These are phyloP conservation scores for Potentilla sterilis DNA, from an alignment of 306 rosid genomes.

Conservation along the genomic window DNA sequence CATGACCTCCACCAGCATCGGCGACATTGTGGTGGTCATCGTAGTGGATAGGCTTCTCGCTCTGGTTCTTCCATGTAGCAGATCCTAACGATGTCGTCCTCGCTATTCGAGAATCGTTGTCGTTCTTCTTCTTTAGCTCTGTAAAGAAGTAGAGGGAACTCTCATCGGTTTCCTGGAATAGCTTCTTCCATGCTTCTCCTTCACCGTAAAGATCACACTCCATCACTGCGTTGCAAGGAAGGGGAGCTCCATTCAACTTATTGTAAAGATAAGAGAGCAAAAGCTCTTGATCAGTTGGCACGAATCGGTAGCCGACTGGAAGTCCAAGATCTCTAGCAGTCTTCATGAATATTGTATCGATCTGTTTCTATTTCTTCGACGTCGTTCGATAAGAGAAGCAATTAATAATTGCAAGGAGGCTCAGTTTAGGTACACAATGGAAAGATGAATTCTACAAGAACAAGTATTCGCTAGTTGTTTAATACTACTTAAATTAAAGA, in stretches of 20 bases:
- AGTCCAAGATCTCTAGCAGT: background rate
- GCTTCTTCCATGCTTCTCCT: background rate
- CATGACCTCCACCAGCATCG: background rate
- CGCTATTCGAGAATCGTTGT: background rate
- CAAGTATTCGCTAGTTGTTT: background rate
- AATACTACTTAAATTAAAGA: too few species aligned
- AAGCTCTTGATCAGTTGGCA: background rate
- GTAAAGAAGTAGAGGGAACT: background rate
- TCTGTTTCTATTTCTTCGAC: background rate
- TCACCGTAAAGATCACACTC: background rate
- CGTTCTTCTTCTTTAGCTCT: background rate
- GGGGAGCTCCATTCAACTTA: background rate
- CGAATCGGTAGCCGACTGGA: background rate
- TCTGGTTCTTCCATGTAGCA: background rate
- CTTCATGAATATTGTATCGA: background rate
- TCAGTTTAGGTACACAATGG: background rate
- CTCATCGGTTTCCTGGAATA: background rate
- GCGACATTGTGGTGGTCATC: background rate
- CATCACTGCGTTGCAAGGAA: background rate
- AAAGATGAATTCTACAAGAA: background rate
- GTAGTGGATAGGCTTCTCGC: background rate
- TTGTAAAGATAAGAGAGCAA: background rate
- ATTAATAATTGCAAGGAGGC: background rate
- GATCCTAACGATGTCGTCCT: background rate
- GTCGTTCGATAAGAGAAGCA: background rate